Evolutionary conservation across 2,329 filamentous ascomycete genomes (phyloP), one percentile per base, ranked within the genome.

Genomic region (Xenoacremonium recifei): DNA sequence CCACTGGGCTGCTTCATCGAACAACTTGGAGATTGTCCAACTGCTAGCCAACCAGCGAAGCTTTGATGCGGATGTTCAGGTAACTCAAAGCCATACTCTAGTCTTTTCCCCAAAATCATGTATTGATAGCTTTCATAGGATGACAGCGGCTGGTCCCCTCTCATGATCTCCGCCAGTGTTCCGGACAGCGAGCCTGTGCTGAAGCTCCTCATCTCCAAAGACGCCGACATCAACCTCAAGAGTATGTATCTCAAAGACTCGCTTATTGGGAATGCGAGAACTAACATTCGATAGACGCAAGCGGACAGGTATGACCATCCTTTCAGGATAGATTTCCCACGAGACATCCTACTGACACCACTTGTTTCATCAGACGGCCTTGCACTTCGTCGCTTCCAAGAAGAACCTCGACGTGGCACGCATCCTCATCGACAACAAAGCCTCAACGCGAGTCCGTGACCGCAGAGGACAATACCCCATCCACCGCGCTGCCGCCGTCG

Each of bases 331-430:
- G 30, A 32, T 21, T 31, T 20, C 32, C 31, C n/a, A 27, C 34
- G 17, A 12, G 19, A 11, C 17, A 31, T 7, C 32, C 32, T 9
- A 34, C 32, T 34, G 16, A 34, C 17, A 11, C 30, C 32, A 18
- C 20, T 18, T 2, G 21, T 33, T 11, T 44, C 31, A 23, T 25
- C 25, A 95, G 80, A 96, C 90, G 17, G 89, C 86, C 9, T 78
- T 99, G 16, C 92, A 97, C 66, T 96, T 97, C 61, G 83, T 90
- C 36, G 85, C 88, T 12, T 96, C 90, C 21, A 99, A 99, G 67
- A 82, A 81, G 57, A 91, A 95, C 61, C 72, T 96, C 33, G 88
- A 95, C 50, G 76, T 87, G 6, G 89, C 89, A 19, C 84, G 84
- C 36, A 82, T 81, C 44, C 78, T 99, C n/a, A 69, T 99, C 29